phyloP scores from a whole-genome alignment of 257 asterid genomes.

The Solanum chiquidenum region DNA sequence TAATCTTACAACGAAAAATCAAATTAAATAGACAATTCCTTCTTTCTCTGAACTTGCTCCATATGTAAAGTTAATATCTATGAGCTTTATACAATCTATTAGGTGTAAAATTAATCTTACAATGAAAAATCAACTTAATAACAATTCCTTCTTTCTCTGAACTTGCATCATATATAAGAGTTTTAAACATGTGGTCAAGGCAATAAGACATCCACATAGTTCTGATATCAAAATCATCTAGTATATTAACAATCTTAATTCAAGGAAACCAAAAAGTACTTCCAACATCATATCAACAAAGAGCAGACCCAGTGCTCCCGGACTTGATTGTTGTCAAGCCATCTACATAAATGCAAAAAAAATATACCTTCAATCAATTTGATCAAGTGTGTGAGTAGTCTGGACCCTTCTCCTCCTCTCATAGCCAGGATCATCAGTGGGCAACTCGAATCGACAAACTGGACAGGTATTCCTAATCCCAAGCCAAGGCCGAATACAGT shows the following conservation, averaged over 20 bases:
- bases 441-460: constrained; percentile 56
- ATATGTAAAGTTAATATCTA: not conserved
- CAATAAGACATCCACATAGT: not conserved
- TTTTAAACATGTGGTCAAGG: not conserved
- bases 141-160: not conserved
- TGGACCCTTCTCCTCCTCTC: constrained; percentile 24
- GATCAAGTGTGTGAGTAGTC: constrained; percentile 13
- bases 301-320: not conserved
- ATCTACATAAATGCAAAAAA: not conserved
- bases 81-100: not conserved
- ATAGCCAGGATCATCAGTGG: constrained; percentile 54
- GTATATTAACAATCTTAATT: not conserved
- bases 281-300: not conserved
- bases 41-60: not conserved
- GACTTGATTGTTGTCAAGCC: not conserved
- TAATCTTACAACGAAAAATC: not conserved
- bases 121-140: not conserved
- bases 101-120: not conserved
- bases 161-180: not conserved
- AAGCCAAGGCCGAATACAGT: constrained; percentile 56
- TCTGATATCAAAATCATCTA: not conserved
- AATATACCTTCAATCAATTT: constrained; percentile 9
- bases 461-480: constrained; percentile 56
- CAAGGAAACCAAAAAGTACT: not conserved
- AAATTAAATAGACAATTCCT: not conserved